These are phyloP conservation scores for Caloboletus inedulis DNA, from an alignment of 1,284 basidiomycete species.

Conservation along the genomic window DNA sequence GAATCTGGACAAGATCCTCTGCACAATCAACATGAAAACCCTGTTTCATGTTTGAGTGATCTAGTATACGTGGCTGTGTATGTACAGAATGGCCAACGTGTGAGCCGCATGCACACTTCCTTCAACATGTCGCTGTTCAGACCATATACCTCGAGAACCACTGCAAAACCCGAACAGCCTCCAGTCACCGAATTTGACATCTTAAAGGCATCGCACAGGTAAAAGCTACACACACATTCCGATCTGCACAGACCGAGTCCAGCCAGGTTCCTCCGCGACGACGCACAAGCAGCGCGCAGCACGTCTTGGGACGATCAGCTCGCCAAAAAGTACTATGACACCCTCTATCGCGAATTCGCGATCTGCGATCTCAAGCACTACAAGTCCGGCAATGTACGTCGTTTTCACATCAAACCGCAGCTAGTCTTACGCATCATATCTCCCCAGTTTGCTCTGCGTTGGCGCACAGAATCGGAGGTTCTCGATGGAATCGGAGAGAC, in stretches of 20 bases:
- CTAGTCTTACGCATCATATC: neutral
- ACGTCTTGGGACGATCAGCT: constrained; percentile 76
- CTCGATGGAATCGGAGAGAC: constrained; percentile 78
- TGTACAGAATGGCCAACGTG: neutral
- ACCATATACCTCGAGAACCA: constrained; percentile 8
- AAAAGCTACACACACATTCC: constrained; percentile 5
- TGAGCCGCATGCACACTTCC: neutral
- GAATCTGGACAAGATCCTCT: too few relatives aligned
- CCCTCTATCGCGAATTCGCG: constrained; percentile 86
- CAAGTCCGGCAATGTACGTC: constrained; percentile 78
- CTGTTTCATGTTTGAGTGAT: neutral
- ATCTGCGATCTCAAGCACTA: constrained; percentile 93
- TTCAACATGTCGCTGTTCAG: constrained; percentile 1
- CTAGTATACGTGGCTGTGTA: too few relatives aligned
- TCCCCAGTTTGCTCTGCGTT: constrained; percentile 77
- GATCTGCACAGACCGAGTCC: neutral
- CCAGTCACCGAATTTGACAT: constrained; percentile 60
- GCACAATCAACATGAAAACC: neutral
- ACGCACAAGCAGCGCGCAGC: constrained; percentile 41
- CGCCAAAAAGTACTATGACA: constrained; percentile 83
- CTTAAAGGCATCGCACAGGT: constrained; percentile 62
- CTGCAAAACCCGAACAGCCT: neutral
- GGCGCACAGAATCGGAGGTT: constrained; percentile 89
- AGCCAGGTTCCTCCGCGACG: constrained; percentile 79
- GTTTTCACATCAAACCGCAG: neutral